These are phyloP conservation scores for Isatis tinctoria DNA, from an alignment of 345 rosid genomes.

Conservation along the genomic window DNA sequence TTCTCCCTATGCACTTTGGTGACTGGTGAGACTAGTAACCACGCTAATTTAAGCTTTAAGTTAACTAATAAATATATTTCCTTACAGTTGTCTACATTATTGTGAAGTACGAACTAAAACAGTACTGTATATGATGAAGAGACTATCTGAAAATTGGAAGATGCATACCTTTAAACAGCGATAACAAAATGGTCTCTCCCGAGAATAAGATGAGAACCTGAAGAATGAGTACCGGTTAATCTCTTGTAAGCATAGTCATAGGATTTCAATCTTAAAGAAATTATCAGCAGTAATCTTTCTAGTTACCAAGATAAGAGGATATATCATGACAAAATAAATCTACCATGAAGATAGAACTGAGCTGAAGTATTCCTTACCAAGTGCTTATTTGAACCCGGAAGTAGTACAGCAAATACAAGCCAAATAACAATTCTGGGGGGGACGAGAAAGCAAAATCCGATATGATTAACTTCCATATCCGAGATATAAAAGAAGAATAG, in stretches of 20 bases:
- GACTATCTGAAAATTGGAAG: conserved; percentile 11
- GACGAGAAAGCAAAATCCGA: conserved; percentile 82
- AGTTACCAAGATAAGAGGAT: neutral
- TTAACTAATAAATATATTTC: neutral
- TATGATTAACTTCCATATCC: conserved; percentile 63
- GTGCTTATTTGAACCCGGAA: conserved; percentile 96
- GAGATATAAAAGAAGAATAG: no score
- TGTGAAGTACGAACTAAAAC: neutral
- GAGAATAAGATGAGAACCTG: conserved; percentile 95
- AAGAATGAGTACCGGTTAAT: conserved; percentile 13
- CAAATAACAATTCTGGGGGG: conserved; percentile 88
- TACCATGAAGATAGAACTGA: neutral
- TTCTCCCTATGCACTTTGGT: neutral
- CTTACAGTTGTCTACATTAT: neutral
- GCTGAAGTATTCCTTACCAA: conserved; percentile 46
- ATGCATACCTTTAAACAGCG: conserved; percentile 66
- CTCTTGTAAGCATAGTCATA: neutral
- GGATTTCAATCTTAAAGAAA: neutral
- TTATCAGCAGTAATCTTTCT: neutral
- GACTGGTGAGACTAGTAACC: conserved; percentile 4
- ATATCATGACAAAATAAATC: neutral
- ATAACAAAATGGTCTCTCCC: conserved; percentile 55
- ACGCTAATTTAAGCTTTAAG: neutral
- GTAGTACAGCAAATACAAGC: conserved; percentile 84
- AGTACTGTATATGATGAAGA: conserved; percentile 2